Base-by-base conservation (phyloP, 169 alveolate species). In the Toxoplasma gondii region DNA sequence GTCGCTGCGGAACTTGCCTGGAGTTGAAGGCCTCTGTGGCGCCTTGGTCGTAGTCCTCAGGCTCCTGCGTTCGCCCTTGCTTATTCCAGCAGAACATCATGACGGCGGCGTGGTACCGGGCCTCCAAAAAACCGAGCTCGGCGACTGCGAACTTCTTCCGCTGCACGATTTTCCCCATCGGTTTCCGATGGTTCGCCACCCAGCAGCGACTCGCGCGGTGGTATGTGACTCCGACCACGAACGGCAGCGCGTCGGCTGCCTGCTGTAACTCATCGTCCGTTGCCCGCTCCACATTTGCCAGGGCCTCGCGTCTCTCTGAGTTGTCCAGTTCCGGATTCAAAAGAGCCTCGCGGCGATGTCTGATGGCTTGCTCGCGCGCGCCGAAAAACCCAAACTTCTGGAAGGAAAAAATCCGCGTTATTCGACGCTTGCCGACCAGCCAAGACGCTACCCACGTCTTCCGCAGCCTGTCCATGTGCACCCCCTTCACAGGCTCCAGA, bases 31-130 rank as follows among this genome's bases (percentile, higher is more conserved):
- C 43, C 39, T 31, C 84, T 12, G 84, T n/a, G 27, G 84, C 84
- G 44, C 84, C 84, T n/a, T 74, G 84, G 84, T 74, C 84, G 84
- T 74, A 74, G 44, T 74, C 84, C 43, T 74, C 84, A 12, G 84
- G 84, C 84, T 74, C 84, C 84, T 34, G 49, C 39, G 44, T 12
- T 4, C 84, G 39, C 17, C 84, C 84, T 44, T 74, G 84, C 43
- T 74, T 74, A 24, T 74, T 31, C 84, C 84, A 74, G 84, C 43
- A 36, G n/a, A 74, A 74, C 84, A 74, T 74, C 84, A 74, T 74
- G 45, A n/a, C 84, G 49, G 84, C 84, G 16, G 84, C 84, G 44
- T 44, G 84, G 49, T 36, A 34, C 24, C 84, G 84, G 17, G 84
- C 84, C 84, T n/a, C 84, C n/a, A 74, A 19, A 24, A 74, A 74